phyloP scores from a whole-genome alignment of 345 rosid genomes.

The Gossypium mustelinum region DNA sequence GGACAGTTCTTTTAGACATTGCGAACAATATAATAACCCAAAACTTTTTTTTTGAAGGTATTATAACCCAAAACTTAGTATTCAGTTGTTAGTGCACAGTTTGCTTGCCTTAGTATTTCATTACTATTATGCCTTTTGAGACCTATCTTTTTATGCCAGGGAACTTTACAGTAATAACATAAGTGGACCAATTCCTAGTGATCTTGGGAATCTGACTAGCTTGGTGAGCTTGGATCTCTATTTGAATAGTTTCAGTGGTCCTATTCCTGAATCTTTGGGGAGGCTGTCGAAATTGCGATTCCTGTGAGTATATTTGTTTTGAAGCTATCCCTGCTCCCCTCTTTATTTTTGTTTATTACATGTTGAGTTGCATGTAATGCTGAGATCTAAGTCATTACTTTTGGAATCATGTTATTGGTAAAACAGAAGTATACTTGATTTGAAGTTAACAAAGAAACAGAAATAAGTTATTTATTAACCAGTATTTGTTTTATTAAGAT shows the following conservation, averaged over 20 bases:
- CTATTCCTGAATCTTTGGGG: conserved; percentile 80
- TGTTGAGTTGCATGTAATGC: conserved; percentile 5
- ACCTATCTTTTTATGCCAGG: conserved; percentile 40
- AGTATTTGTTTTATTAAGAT: not conserved
- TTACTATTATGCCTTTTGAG: not conserved
- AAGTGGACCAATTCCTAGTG: conserved; percentile 84
- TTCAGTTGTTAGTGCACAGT: not conserved
- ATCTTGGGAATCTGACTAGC: conserved; percentile 90
- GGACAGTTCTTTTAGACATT: not conserved
- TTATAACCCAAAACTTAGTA: not conserved
- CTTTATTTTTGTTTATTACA: not conserved
- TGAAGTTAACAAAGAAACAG: not conserved
- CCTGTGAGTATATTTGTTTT: conserved; percentile 58
- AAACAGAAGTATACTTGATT: not conserved
- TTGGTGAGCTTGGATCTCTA: conserved; percentile 99
- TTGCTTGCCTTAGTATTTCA: not conserved
- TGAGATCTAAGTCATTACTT: not conserved
- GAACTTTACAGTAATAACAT: conserved; percentile 94
- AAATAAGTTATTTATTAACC: not conserved
- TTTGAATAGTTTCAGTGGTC: conserved; percentile 85
- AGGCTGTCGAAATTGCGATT: conserved; percentile 86
- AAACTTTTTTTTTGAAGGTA: not conserved
- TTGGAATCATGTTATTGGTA: not conserved
- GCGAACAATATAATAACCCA: not conserved
- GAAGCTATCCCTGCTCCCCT: not conserved